Base-by-base conservation (phyloP, 2,329 filamentous ascomycete species). In the Orbilia brochopaga region DNA sequence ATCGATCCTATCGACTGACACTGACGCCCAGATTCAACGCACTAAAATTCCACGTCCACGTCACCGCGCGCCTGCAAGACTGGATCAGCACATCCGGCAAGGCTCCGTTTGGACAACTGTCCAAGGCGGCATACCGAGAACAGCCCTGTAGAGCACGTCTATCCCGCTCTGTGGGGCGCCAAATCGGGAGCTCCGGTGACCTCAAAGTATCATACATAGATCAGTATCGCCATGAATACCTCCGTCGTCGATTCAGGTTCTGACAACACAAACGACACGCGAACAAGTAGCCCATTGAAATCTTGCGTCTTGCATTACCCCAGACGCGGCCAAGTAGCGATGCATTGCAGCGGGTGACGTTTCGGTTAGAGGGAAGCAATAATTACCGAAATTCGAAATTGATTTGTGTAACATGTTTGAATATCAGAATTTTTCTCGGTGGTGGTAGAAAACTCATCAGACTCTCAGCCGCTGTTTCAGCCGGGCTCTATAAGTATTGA, bases 241-340 rank as follows among this genome's bases (percentile, higher is more conserved):
- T 27, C 37, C 8, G n/a, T 27, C 6, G 19, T 21, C 27, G 11
- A 19, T 46, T 23, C 27, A 35, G 27, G 32, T 19, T 37, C 55
- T 55, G 61, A 64, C 61, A 64, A 64, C 61, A 52, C 61, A 64
- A 64, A 64, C 50, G 60, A 63, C 60, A 63, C 23, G 50, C 17
- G 40, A 44, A 44, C 17, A 17, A 44, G 40, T 15, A 44, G 40
- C 40, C 17, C 5, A 15, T 15, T 44, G 40, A 15, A 44, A 15
- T 17, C 40, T 17, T 44, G 17, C 40, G 4, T 48, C 17, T 55
- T 64, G 61, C 61, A 57, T 27, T 64, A 64, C 61, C 61, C 61
- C 52, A 57, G 61, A 46, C 42, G 59, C 23, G 51, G 59, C 59
- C 53, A 64, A 46, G 50, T 64, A 57, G 61, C 52, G 61, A 64